Evolutionary conservation across 805 yeast species (phyloP), one percentile per base, ranked within the genome.

Genomic region (Spathaspora sp.): DNA sequence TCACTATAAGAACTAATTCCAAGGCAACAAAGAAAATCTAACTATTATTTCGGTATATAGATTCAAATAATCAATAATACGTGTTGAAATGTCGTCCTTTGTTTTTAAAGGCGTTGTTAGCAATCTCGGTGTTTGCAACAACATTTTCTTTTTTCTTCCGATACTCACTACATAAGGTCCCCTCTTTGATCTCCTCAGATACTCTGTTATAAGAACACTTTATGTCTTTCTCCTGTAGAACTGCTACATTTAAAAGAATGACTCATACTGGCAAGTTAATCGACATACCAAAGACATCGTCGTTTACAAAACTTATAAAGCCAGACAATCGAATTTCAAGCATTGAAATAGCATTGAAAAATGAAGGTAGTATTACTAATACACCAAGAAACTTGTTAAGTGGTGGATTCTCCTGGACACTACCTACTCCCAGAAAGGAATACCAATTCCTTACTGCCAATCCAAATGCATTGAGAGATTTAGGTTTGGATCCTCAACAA

Each of bases 351-450:
- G 79, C 77, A 2, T 29, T 57, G 12, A 58, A 53, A 5, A 72
- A 73, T 56, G 60, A 55, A 10, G 57, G 66, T 28, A 61, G 68
- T 50, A 53, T 73, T 26, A 64, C 67, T 47, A 65, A 70, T 47
- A 69, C 65, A 12, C 79, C 78, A 1, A 58, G 78, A 32, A 59
- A 69, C 2, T 61, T 75, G 20, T 61, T 73, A 35, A 75, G 75
- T 1, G 96, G 96, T 2, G 83, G 84, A 23, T 93, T 77, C 63
- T 82, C 94, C 1, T 93, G 82, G 77, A 77, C 87, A 1, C 58
- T 77, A 1, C 98, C 99, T 0, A 87, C 83, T 43, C 60, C 59
- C 29, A 67, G 92, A 54, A 75, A 77, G 52, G 69, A 71, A 58
- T 78, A 83, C 61, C 66, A 70, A 57, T 80, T 82, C 53, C 59